Evolutionary conservation across 495 filamentous ascomycete genomes (phyloP).

Genomic region (Lepidopterella palustris): DNA sequence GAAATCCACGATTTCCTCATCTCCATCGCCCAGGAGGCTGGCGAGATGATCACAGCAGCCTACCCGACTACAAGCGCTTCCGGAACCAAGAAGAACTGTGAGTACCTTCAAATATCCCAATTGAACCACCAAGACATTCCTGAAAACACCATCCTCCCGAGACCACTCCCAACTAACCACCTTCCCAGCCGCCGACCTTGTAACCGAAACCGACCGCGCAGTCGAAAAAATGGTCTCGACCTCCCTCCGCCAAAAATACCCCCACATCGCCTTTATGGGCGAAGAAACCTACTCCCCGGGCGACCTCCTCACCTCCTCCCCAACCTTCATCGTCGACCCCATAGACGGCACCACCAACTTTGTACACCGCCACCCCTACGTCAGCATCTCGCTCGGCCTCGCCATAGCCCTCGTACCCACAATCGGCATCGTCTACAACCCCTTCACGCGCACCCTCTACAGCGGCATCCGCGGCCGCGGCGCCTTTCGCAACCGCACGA

Average conservation of each 20-base stretch:
- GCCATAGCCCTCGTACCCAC: slow-evolving; percentile 54
- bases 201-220: slow-evolving; percentile 79
- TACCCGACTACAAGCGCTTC: slow-evolving; percentile 56
- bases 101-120: slow-evolving; percentile 24
- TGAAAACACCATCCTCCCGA: not conserved
- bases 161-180: not conserved
- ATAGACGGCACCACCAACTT: slow-evolving; percentile 91
- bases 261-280: slow-evolving; percentile 45
- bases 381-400: slow-evolving; percentile 78
- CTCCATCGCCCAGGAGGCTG: slow-evolving; percentile 66
- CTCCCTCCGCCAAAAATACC: slow-evolving; percentile 57
- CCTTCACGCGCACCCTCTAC: slow-evolving; percentile 61
- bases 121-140: not conserved
- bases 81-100: slow-evolving; percentile 84
- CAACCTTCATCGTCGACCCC: slow-evolving; percentile 85
- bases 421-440: slow-evolving; percentile 83
- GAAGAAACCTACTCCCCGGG: slow-evolving; percentile 70
- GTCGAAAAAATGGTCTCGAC: slow-evolving; percentile 70
- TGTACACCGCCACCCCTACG: slow-evolving; percentile 71
- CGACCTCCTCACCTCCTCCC: slow-evolving; percentile 54
- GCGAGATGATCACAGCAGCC: slow-evolving; percentile 72
- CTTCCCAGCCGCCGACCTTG: slow-evolving; percentile 58
- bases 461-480: slow-evolving; percentile 65
- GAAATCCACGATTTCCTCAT: slow-evolving; percentile 77
- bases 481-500: slow-evolving; percentile 50